Evolutionary conservation across 345 rosid species (phyloP).

Genomic region (Hibiscus trionum): DNA sequence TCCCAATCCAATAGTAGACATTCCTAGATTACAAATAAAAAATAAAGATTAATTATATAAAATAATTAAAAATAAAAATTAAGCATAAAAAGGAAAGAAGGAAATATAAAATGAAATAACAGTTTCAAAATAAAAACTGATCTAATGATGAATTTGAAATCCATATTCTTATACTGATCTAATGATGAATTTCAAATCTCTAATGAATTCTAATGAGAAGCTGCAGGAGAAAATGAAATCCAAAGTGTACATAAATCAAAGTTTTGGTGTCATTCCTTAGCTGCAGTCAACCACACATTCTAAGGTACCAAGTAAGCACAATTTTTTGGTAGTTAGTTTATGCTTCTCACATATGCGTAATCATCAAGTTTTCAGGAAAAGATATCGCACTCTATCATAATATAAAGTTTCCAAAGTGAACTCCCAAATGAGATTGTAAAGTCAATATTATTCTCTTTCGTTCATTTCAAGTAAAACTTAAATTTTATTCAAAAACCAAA

Average conservation of each 20-base stretch:
- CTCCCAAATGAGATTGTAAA: background rate
- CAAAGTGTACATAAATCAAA: background rate
- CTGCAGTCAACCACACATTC: background rate
- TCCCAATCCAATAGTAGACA: too few relatives aligned
- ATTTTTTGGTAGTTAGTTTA: background rate
- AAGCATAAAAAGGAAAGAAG: too few relatives aligned
- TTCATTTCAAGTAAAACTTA: background rate
- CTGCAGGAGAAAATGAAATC: background rate
- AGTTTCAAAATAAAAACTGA: too few relatives aligned
- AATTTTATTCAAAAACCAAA: background rate
- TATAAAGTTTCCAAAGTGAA: background rate
- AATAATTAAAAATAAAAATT: too few relatives aligned
- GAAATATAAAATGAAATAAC: too few relatives aligned
- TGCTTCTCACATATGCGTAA: background rate
- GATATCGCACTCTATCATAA: background rate
- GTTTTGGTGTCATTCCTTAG: background rate
- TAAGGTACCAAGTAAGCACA: background rate
- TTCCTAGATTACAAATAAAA: too few relatives aligned
- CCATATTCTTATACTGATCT: too few relatives aligned
- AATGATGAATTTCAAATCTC: background rate
- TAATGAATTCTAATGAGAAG: background rate
- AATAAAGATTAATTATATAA: too few relatives aligned
- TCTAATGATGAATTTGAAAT: too few relatives aligned
- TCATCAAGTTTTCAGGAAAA: background rate
- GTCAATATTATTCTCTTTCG: background rate